Conservation (phyloP, 1,139 yeast genomes). For the Candida dubliniensis region DNA sequence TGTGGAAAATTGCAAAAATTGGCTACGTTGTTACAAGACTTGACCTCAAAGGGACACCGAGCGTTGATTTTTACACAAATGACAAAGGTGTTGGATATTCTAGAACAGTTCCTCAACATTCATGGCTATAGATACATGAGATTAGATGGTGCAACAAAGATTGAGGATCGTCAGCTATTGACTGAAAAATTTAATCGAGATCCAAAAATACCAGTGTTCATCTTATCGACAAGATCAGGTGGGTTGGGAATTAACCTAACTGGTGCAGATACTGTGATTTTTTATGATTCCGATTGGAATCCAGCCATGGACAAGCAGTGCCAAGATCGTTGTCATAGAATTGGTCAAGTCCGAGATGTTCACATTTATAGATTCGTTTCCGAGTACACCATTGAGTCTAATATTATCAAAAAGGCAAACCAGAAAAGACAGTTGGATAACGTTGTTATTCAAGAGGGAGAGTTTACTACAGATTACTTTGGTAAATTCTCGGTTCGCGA, state of each 20-base stretch:
- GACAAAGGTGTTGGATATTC: slow-evolving; percentile 92
- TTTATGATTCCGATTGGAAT: slow-evolving; percentile 99
- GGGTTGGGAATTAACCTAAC: slow-evolving; percentile 97
- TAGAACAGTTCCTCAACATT: slow-evolving; percentile 90
- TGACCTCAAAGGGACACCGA: slow-evolving; percentile 85
- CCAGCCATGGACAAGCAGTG: slow-evolving; percentile 99
- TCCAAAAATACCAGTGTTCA: slow-evolving; percentile 83
- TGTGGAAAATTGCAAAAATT: slow-evolving; percentile 94
- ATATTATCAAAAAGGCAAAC: slow-evolving; percentile 89
- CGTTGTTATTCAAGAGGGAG: slow-evolving; percentile 97
- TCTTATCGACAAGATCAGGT: slow-evolving; percentile 93
- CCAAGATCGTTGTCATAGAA: slow-evolving; percentile 98
- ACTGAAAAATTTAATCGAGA: slow-evolving; percentile 94
- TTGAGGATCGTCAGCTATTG: slow-evolving; percentile 91
- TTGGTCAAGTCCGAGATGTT: slow-evolving; percentile 97
- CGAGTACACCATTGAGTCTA: slow-evolving; percentile 94
- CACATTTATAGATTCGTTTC: slow-evolving; percentile 96
- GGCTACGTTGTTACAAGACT: slow-evolving; percentile 69
- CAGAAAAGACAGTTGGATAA: slow-evolving; percentile 94
- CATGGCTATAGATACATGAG: slow-evolving; percentile 95
- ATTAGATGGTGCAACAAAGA: slow-evolving; percentile 95
- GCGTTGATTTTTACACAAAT: slow-evolving; percentile 96
- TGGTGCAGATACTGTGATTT: slow-evolving; percentile 99
- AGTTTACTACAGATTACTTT: slow-evolving; percentile 94
- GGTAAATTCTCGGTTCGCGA: slow-evolving; percentile 89